Conservation (phyloP, 768 basidiomycete species). For the Harrya chromipes region DNA sequence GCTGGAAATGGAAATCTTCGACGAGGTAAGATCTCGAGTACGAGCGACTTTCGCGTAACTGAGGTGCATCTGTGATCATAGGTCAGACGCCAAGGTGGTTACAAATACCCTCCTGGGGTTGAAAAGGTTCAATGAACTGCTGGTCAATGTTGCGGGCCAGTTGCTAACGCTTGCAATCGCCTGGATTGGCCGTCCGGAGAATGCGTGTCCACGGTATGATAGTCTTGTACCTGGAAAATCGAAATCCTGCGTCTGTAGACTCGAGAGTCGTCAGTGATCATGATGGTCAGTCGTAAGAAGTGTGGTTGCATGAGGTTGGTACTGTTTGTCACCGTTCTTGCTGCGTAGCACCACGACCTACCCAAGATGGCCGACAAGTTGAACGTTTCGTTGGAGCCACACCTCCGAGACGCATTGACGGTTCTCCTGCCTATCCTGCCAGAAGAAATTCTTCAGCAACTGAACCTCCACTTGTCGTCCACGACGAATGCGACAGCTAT, state of each 20-base stretch:
- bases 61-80: slow-evolving; percentile 24
- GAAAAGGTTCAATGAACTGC: slow-evolving; percentile 40
- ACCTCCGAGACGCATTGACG: slow-evolving; percentile 50
- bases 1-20: slow-evolving; percentile 81
- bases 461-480: slow-evolving; percentile 38
- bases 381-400: slow-evolving; percentile 66
- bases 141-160: no score
- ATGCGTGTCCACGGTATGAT: no score
- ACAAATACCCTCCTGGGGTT: slow-evolving; percentile 58
- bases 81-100: slow-evolving; percentile 69
- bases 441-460: slow-evolving; percentile 37
- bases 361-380: slow-evolving; percentile 24
- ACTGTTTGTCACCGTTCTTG: no score
- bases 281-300: no score
- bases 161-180: no score
- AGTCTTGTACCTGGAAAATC: no score
- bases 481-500: slow-evolving; percentile 9
- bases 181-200: no score
- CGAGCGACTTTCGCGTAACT: slow-evolving; percentile 2
- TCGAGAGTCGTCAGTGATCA: no score
- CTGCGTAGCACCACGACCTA: no score
- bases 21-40: slow-evolving; percentile 51
- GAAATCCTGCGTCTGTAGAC: no score
- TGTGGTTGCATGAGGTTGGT: no score
- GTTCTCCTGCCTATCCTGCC: slow-evolving; percentile 49